phyloP scores from a whole-genome alignment of 2,329 filamentous ascomycete species.

The Ploettnerulaceae sp. region DNA sequence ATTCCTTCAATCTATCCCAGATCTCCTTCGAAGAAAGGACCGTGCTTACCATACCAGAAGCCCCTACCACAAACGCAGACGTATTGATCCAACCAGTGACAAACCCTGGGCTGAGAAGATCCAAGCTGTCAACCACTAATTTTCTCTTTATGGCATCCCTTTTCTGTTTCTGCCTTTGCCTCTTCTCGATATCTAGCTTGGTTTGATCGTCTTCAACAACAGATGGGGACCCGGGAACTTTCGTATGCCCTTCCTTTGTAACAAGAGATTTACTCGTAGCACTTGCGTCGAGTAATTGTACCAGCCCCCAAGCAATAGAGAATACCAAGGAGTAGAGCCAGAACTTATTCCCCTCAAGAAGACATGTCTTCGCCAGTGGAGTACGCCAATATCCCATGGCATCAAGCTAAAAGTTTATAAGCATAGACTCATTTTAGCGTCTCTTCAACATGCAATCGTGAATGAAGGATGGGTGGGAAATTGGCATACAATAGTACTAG shows the following conservation, averaged over 20 bases:
- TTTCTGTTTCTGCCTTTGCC: slow-evolving; percentile 21
- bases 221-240: slow-evolving; percentile 28
- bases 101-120: slow-evolving; percentile 57
- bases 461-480: neutral
- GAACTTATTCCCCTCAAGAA: slow-evolving; percentile 60
- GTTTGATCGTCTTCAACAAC: slow-evolving; percentile 7
- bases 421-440: neutral
- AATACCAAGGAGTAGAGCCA: slow-evolving; percentile 56
- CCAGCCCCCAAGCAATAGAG: slow-evolving; percentile 39
- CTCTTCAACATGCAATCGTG: neutral
- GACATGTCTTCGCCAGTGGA: slow-evolving; percentile 41
- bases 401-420: slow-evolving; percentile 30
- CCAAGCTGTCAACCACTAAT: slow-evolving; percentile 53
- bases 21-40: slow-evolving; percentile 55
- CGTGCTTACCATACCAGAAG: slow-evolving; percentile 58
- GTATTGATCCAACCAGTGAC: slow-evolving; percentile 56
- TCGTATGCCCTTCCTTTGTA: neutral
- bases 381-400: slow-evolving; percentile 47
- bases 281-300: slow-evolving; percentile 8
- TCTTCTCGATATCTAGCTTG: neutral
- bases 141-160: slow-evolving; percentile 40
- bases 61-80: slow-evolving; percentile 47
- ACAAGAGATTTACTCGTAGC: neutral
- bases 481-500: slow-evolving; percentile 53
- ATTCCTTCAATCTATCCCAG: slow-evolving; percentile 47